phyloP scores from a whole-genome alignment of 108 stramenopile genomes.

The Parmales sp. region DNA sequence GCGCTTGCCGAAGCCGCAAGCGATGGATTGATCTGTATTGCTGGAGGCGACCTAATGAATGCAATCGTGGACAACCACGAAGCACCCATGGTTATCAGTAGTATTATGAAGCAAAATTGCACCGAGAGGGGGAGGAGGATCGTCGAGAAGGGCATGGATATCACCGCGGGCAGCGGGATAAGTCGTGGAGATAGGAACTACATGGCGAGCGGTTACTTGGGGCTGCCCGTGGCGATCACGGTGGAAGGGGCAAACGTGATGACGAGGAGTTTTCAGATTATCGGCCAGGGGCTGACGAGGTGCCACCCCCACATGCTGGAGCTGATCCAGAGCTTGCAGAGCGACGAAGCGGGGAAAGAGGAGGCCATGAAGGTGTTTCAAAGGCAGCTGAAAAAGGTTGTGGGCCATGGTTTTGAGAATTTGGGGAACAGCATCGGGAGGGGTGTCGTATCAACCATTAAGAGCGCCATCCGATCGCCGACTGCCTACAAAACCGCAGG shows the following conservation, averaged over 20 bases:
- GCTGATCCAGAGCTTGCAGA: conserved; percentile 76
- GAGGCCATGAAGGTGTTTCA: conserved; percentile 72
- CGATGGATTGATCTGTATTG: conserved; percentile 79
- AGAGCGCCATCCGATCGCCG: conserved; percentile 59
- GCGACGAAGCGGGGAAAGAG: conserved; percentile 56
- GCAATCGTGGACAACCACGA: conserved; percentile 97
- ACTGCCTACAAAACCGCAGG: conserved; percentile 80
- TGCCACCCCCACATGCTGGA: conserved; percentile 95
- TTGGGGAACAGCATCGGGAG: conserved; percentile 52
- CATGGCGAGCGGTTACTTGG: conserved; percentile 89
- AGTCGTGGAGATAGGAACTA: conserved; percentile 90
- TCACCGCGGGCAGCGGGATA: conserved; percentile 92
- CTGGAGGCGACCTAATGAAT: conserved; percentile 90
- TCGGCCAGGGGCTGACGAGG: conserved; percentile 94
- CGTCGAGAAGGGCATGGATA: conserved; percentile 92
- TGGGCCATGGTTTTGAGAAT: conserved; percentile 73
- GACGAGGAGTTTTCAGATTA: conserved; percentile 93
- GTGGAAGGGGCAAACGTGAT: conserved; percentile 97
- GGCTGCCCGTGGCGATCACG: conserved; percentile 91
- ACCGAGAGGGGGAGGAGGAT: conserved; percentile 86
- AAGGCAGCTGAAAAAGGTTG: conserved; percentile 75
- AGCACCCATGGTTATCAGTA: conserved; percentile 93
- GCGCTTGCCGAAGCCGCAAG: conserved; percentile 78
- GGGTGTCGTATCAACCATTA: conserved; percentile 59
- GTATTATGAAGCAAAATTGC: conserved; percentile 97